Conservation (phyloP, 2,329 filamentous ascomycete species). For the Pseudocercospora vitis region DNA sequence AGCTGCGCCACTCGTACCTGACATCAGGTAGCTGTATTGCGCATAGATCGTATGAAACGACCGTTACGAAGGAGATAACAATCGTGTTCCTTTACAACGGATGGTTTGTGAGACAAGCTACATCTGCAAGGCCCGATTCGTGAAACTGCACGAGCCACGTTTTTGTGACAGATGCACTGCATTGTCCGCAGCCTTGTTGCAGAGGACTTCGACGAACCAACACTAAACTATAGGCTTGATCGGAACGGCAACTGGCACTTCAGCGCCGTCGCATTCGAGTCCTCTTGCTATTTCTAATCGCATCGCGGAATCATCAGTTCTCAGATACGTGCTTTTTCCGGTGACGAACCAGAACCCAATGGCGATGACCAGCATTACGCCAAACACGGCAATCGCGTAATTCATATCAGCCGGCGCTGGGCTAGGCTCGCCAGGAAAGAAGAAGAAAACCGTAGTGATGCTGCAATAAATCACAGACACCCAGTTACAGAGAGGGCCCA, state of each 20-base stretch:
- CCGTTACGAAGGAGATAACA: neutral
- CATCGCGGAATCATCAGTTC: conserved; percentile 26
- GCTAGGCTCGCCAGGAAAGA: conserved; percentile 52
- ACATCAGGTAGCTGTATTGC: conserved; percentile 23
- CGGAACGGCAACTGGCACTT: neutral
- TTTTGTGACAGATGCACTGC: neutral
- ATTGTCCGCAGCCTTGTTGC: neutral
- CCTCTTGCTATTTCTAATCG: conserved; percentile 25
- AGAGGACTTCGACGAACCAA: neutral
- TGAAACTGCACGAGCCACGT: neutral
- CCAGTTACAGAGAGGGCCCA: conserved; percentile 36
- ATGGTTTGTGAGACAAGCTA: neutral
- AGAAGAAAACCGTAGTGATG: conserved; percentile 57
- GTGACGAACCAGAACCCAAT: conserved; percentile 54
- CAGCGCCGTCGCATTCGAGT: conserved; percentile 11
- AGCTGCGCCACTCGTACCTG: conserved; percentile 32
- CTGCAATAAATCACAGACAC: conserved; percentile 54
- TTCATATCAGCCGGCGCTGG: conserved; percentile 56
- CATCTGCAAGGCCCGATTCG: neutral
- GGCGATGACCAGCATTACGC: conserved; percentile 54
- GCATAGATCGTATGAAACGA: neutral
- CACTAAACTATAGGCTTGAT: neutral
- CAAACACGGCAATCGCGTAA: conserved; percentile 59
- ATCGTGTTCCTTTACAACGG: neutral
- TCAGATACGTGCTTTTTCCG: conserved; percentile 44